Percentiles rank a stretch among this genome's conserved stretches.
Conservation (phyloP, 768 basidiomycete species). For the Tulasnella sp. region DNA sequence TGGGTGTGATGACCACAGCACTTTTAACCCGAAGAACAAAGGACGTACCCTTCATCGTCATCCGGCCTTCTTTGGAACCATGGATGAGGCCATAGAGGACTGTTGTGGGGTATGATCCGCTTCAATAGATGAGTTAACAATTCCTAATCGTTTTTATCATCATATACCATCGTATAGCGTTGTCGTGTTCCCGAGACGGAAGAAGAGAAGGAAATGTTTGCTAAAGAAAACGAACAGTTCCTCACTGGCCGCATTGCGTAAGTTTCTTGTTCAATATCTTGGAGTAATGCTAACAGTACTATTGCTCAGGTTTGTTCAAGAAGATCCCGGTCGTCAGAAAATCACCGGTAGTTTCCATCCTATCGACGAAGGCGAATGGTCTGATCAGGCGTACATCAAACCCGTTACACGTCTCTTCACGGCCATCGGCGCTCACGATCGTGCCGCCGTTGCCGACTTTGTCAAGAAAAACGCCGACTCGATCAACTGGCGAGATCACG, state of each 20-base stretch:
- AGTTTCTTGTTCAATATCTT: slow-evolving; percentile 18
- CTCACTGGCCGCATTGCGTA: slow-evolving; percentile 45
- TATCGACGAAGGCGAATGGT: slow-evolving; percentile 58
- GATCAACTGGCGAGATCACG: slow-evolving; percentile 40
- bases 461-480: slow-evolving; percentile 36
- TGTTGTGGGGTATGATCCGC: slow-evolving; percentile 43
- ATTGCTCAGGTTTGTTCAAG: slow-evolving; percentile 40
- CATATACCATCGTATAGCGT: slow-evolving; percentile 28
- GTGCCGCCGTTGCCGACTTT: slow-evolving; percentile 31
- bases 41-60: slow-evolving; percentile 50
- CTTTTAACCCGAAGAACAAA: slow-evolving; percentile 55
- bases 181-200: slow-evolving; percentile 47
- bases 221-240: slow-evolving; percentile 43
- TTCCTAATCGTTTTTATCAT: not conserved
- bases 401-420: slow-evolving; percentile 44
- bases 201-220: slow-evolving; percentile 44
- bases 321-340: slow-evolving; percentile 50
- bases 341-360: slow-evolving; percentile 57
- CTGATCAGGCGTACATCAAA: slow-evolving; percentile 48
- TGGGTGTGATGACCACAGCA: slow-evolving; percentile 25
- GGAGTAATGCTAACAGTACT: not conserved
- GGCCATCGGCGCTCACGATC: slow-evolving; percentile 42
- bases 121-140: not conserved
- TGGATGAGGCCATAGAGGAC: slow-evolving; percentile 47
- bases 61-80: slow-evolving; percentile 51